Percentiles rank a stretch among this genome's conserved stretches.
Conservation (phyloP, 1,284 basidiomycete species). For the Takashimella koratensis region DNA sequence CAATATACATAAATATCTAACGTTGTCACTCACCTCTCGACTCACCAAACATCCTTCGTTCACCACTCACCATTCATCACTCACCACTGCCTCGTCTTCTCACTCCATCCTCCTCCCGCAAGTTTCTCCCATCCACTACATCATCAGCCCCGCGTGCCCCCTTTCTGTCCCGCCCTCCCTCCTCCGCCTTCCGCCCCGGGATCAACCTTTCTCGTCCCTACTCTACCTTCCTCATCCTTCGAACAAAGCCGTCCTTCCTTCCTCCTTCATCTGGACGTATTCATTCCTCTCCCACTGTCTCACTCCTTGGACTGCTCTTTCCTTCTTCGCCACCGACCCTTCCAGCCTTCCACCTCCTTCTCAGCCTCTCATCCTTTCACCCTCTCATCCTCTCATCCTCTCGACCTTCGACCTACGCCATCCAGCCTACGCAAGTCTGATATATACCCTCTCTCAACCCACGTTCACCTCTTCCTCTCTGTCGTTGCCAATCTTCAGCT, state of each 20-base stretch:
- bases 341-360: too few species aligned
- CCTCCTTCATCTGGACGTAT: too few species aligned
- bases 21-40: too few species aligned
- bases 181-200: too few species aligned
- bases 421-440: too few species aligned
- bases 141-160: background rate
- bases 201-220: too few species aligned
- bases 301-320: background rate
- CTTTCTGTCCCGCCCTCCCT: too few species aligned
- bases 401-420: too few species aligned
- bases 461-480: background rate
- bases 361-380: background rate
- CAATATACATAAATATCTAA: too few species aligned
- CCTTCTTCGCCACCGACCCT: background rate
- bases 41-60: too few species aligned
- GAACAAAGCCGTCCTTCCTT: background rate
- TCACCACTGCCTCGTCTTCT: slow-evolving; percentile 3
- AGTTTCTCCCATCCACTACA: background rate
- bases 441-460: background rate
- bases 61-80: too few species aligned
- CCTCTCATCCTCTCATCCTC: background rate
- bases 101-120: too few species aligned
- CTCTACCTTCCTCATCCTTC: background rate
- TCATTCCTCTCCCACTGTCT: background rate
- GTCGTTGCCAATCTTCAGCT: background rate